A percentile compares a stretch with the other conserved stretches of the same genome.
These are phyloP conservation scores for Cladosporium sp. DNA, from an alignment of 2,329 filamentous ascomycete species.

Conservation along the genomic window DNA sequence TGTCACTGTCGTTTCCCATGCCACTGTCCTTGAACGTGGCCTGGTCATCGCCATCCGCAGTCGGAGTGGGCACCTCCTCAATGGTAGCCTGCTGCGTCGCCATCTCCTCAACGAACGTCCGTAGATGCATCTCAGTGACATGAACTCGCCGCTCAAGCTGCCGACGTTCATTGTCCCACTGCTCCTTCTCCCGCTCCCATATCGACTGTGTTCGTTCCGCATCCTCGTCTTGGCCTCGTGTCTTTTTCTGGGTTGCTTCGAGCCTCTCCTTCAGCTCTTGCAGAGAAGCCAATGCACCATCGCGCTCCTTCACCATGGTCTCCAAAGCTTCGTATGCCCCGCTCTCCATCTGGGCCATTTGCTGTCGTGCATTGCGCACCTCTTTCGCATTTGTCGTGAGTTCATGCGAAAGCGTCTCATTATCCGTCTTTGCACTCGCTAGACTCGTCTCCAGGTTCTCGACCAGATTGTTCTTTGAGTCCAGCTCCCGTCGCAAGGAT, in stretches of 20 bases:
- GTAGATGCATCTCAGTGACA: slow-evolving; percentile 84
- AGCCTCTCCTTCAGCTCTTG: slow-evolving; percentile 75
- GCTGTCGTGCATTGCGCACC: slow-evolving; percentile 76
- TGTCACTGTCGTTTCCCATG: slow-evolving; percentile 61
- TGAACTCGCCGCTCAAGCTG: slow-evolving; percentile 83
- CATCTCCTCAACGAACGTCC: slow-evolving; percentile 82
- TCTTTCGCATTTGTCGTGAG: slow-evolving; percentile 71
- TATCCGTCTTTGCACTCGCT: slow-evolving; percentile 70
- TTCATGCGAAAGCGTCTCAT: slow-evolving; percentile 67
- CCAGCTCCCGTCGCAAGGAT: slow-evolving; percentile 80
- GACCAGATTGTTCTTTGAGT: slow-evolving; percentile 84
- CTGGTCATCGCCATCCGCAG: slow-evolving; percentile 54
- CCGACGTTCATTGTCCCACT: slow-evolving; percentile 81
- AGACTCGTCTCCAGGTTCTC: slow-evolving; percentile 79
- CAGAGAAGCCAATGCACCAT: slow-evolving; percentile 74
- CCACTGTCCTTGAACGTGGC: slow-evolving; percentile 63
- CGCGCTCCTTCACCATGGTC: slow-evolving; percentile 80
- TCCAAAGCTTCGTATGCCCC: slow-evolving; percentile 83
- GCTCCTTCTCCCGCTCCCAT: slow-evolving; percentile 81
- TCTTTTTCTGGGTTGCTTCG: slow-evolving; percentile 75
- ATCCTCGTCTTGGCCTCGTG: slow-evolving; percentile 79
- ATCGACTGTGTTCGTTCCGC: slow-evolving; percentile 73
- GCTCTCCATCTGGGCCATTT: slow-evolving; percentile 82
- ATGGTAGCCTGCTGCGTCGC: slow-evolving; percentile 64
- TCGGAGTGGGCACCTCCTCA: slow-evolving; percentile 34